Base-by-base conservation (phyloP, 192 early-diverging fungal genomes). In the Entrophospora sp. region DNA sequence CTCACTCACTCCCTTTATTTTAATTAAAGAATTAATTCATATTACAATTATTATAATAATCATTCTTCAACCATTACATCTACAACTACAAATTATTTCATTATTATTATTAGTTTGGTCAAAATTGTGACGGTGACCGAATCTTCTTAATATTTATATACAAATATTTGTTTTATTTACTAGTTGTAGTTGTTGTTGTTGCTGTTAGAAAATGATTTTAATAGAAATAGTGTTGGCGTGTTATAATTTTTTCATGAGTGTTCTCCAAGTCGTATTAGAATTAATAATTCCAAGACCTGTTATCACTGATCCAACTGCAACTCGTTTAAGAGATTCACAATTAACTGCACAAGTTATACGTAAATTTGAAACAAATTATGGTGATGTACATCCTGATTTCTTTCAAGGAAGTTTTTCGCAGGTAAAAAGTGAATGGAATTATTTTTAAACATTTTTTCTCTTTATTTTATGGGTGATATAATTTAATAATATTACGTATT, bases 281-380 rank as follows among this genome's bases (percentile, higher is more conserved):
- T 43, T 43, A 13, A 13, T 62, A 9, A 36, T 43, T 32, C 40
- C 61, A 22, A 22, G 40, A 31, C 25, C 44, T 31, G 31, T 9
- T 12, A 44, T 62, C 4, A 3, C 27, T 1, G 40, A 62, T 31
- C 12, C 4, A 5, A 40, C 44, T 32, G n/a, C 42, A 27, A 18
- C 25, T 20, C 61, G 40, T 13, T 1, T 36, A 22, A 38, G 61
- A 46, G 18, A 43, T 62, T 43, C 20, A 28, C 37, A 40, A 14
- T 43, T 43, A 45, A 87, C 89, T 3, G 77, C 77, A 3, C 80
- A 85, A 6, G 89, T 93, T 64, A 61, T 81, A 20, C 71, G 78
- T 32, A 75, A 86, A 30, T 94, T 91, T 70, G 91, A 90, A 59
- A 61, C 74, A n/a, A 75, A 66, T 27, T 91, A 87, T 68, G 92